These are phyloP conservation scores for Sarocladiaceae sp. DNA, from an alignment of 2,329 filamentous ascomycete genomes.

Conservation along the genomic window DNA sequence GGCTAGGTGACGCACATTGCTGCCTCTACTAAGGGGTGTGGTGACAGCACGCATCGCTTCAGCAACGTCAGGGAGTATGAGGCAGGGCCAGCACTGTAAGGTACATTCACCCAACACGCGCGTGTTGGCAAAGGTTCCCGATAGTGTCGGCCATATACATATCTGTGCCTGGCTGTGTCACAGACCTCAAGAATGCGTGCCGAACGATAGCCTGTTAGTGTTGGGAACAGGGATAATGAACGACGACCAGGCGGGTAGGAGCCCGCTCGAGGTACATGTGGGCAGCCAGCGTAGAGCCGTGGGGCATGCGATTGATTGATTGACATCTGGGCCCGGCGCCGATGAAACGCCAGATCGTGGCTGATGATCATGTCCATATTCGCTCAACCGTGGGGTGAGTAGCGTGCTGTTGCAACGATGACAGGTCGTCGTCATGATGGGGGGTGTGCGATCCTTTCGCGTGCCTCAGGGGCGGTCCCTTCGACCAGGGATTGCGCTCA, in stretches of 20 bases:
- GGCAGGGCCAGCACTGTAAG: neutral
- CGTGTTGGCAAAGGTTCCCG: neutral
- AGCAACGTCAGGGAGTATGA: neutral
- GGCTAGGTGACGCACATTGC: neutral
- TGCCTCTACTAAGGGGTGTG: neutral
- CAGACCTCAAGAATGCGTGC: neutral
- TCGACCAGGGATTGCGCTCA: too few species aligned
- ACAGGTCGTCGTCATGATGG: neutral
- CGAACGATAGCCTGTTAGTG: neutral
- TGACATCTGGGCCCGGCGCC: constrained; percentile 4
- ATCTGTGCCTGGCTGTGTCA: neutral
- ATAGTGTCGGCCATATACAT: neutral
- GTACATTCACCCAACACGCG: too few species aligned
- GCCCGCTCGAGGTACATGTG: neutral
- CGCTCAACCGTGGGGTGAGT: neutral
- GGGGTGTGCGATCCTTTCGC: neutral
- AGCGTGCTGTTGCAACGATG: neutral
- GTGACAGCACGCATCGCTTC: neutral
- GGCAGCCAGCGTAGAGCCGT: neutral
- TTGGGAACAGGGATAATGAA: neutral
- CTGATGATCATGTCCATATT: constrained; percentile 2
- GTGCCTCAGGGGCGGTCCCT: too few species aligned
- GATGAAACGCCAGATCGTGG: constrained; percentile 9
- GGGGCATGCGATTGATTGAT: constrained; percentile 8
- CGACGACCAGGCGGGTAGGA: neutral